Evolutionary conservation across 2,329 filamentous ascomycete genomes (phyloP), one percentile per base, ranked within the genome.

Genomic region (Dothistroma septosporum): DNA sequence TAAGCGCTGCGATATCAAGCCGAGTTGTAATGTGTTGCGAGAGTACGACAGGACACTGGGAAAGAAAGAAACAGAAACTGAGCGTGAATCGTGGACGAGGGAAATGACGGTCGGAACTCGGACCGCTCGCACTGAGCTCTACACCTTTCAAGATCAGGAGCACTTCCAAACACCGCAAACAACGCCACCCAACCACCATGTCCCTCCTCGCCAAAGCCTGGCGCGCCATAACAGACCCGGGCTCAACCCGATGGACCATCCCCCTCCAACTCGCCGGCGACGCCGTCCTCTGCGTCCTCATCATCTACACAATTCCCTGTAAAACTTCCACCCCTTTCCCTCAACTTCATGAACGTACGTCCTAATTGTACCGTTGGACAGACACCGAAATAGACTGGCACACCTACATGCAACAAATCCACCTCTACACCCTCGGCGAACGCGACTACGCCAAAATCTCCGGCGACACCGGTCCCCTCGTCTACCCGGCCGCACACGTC

Each of bases 301-400:
- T 97, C 65, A 89, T 96, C 65, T 87, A 85, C 82, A 92, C 87
- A 74, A 82, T 96, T 60, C 87, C 92, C 46, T 96, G 92, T 96
- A 80, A 78, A 88, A 21, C 4, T 58, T 14, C 55, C 32, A 48
- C 28, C 50, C 37, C 24, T 2, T 46, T 44, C 49, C 24, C 24
- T 6, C 2, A 47, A 21, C n/a, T n/a, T n/a, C n/a, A n/a, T n/a
- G n/a, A n/a, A n/a, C n/a, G n/a, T n/a, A n/a, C n/a, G n/a, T n/a
- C n/a, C n/a, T n/a, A n/a, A n/a, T n/a, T n/a, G n/a, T n/a, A n/a
- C n/a, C n/a, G n/a, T n/a, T n/a, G n/a, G n/a, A n/a, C 67, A 90
- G 94, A 99, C 74, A 99, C 94, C 48, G 94, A 99, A 76, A 99
- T 99, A 72, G 94, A 99, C 77, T 99, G 93, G 93, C 84, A 83